Evolutionary conservation across 768 basidiomycete genomes (phyloP).

Genomic region (Pleurotus salmoneostramineus): DNA sequence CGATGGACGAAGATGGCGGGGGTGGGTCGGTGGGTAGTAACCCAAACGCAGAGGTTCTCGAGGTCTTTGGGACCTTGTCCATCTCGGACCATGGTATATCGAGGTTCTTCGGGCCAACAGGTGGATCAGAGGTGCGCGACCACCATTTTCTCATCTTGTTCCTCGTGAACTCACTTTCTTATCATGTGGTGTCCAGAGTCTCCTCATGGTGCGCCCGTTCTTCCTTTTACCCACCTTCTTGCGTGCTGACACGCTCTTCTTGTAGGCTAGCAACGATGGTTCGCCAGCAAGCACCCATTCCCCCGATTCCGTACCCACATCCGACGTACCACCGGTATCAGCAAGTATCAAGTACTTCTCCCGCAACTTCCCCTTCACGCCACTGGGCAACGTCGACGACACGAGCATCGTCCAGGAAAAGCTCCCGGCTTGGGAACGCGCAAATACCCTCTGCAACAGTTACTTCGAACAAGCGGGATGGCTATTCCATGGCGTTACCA

Average conservation of each 20-base stretch:
- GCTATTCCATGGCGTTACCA: slow-evolving; percentile 46
- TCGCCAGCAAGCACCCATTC: slow-evolving; percentile 18
- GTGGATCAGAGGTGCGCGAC: slow-evolving; percentile 57
- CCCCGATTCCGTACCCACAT: slow-evolving; percentile 15
- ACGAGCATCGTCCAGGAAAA: slow-evolving; percentile 48
- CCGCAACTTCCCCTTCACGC: slow-evolving; percentile 61
- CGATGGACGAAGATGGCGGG: slow-evolving; percentile 18
- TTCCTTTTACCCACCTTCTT: not conserved
- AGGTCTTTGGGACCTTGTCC: slow-evolving; percentile 57
- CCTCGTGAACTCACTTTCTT: not conserved
- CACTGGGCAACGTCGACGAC: slow-evolving; percentile 44
- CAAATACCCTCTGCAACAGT: slow-evolving; percentile 35
- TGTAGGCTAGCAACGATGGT: slow-evolving; percentile 18
- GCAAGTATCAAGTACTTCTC: slow-evolving; percentile 46
- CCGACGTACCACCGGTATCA: slow-evolving; percentile 15
- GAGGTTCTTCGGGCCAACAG: slow-evolving; percentile 65
- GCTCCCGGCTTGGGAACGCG: slow-evolving; percentile 51
- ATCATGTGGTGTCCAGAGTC: slow-evolving; percentile 14
- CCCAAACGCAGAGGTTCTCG: slow-evolving; percentile 38
- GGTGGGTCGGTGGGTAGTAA: not conserved
- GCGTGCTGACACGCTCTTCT: not conserved
- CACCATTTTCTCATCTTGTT: slow-evolving; percentile 4
- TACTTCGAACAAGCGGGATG: slow-evolving; percentile 48
- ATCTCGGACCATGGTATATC: slow-evolving; percentile 58
- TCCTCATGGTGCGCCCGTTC: slow-evolving; percentile 18